A percentile compares a stretch with the other conserved stretches of the same genome.
Conservation (phyloP, 192 early-diverging fungal genomes). For the Mortierella claussenii region DNA sequence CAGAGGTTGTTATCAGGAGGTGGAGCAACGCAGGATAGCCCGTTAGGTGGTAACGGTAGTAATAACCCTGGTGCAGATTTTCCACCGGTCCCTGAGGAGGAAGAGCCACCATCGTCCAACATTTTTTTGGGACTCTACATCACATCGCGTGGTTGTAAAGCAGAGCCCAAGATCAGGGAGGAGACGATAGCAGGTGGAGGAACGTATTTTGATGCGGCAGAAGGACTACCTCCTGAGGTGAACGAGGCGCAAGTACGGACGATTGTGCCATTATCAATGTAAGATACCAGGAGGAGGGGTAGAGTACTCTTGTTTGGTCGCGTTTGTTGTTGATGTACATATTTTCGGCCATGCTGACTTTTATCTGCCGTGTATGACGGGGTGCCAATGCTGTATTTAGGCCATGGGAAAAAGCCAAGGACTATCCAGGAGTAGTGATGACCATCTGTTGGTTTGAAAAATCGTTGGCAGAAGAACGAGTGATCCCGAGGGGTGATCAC, state of each 20-base stretch:
- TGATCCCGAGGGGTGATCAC: constrained; percentile 17
- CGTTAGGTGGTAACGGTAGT: background rate
- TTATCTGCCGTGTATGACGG: too few relatives aligned
- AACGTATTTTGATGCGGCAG: constrained; percentile 15
- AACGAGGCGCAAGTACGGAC: constrained; percentile 13
- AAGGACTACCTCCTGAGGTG: constrained; percentile 6
- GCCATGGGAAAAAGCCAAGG: constrained; percentile 2
- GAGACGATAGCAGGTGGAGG: constrained; percentile 22
- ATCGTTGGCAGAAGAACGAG: constrained; percentile 18
- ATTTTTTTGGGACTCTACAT: constrained; percentile 41
- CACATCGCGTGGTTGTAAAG: constrained; percentile 21
- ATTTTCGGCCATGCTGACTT: too few relatives aligned
- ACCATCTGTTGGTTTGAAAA: constrained; percentile 41
- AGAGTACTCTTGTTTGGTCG: background rate
- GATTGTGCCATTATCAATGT: constrained; percentile 34
- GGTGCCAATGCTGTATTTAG: too few relatives aligned
- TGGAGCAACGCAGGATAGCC: constrained; percentile 4
- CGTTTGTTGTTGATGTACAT: too few relatives aligned
- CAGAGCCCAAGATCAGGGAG: constrained; percentile 3
- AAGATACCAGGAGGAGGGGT: background rate
- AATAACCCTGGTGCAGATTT: too few relatives aligned
- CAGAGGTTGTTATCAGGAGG: background rate
- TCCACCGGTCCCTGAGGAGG: constrained; percentile 3
- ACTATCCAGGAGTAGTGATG: constrained; percentile 13
- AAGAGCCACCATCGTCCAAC: constrained; percentile 7